phyloP scores from a whole-genome alignment of 164 flowering plant species.

The Cinnamomum chago region DNA sequence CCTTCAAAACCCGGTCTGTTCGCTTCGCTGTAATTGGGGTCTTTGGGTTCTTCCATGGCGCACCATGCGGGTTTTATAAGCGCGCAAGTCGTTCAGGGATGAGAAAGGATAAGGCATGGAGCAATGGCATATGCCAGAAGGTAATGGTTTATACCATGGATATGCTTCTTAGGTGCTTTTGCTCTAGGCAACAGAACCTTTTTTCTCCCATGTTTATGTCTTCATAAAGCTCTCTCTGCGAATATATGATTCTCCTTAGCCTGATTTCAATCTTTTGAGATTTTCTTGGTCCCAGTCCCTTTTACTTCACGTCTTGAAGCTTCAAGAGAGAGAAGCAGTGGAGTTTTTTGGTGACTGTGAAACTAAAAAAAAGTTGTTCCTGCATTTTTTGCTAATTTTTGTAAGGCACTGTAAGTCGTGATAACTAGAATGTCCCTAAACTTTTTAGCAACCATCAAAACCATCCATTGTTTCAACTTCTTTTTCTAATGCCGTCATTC shows the following conservation, averaged over 20 bases:
- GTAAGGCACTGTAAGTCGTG: too few species aligned
- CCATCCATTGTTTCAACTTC: too few species aligned
- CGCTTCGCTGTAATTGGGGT: neutral
- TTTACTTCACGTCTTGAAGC: neutral
- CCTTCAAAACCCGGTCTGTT: slow-evolving; percentile 9
- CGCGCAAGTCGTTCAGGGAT: neutral
- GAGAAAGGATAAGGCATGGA: slow-evolving; percentile 15
- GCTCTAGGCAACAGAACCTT: neutral
- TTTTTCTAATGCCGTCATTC: too few species aligned
- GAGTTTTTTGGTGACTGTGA: neutral
- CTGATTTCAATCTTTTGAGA: neutral
- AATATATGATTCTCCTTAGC: slow-evolving; percentile 1
- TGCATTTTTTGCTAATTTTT: too few species aligned
- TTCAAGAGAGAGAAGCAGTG: neutral
- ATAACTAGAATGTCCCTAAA: too few species aligned
- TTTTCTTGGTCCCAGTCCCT: neutral
- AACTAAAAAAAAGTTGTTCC: too few species aligned
- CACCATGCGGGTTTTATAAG: neutral
- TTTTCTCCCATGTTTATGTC: neutral
- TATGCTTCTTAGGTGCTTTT: slow-evolving; percentile 23
- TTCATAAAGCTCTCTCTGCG: neutral
- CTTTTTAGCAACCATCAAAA: too few species aligned
- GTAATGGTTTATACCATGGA: slow-evolving; percentile 30
- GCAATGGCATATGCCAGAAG: slow-evolving; percentile 24
- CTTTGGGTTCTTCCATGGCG: neutral